phyloP scores from a whole-genome alignment of 2,329 filamentous ascomycete species.

The Aureobasidium sp. region DNA sequence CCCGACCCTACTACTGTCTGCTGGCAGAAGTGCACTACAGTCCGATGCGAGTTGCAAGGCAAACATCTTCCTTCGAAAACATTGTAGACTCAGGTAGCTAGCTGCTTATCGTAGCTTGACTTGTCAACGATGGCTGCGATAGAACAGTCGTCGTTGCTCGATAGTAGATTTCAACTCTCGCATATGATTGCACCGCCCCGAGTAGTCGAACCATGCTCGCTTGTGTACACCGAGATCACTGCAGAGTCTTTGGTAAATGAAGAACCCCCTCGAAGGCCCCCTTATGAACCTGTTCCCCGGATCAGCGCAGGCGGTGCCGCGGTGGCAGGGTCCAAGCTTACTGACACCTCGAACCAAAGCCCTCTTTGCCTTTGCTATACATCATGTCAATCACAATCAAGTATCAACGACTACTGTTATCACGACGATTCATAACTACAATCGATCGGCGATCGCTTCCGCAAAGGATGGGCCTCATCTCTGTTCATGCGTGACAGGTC shows the following conservation, averaged over 20 bases:
- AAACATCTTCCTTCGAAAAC: background rate
- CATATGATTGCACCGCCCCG: conserved; percentile 7
- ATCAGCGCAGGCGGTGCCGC: background rate
- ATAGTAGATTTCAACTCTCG: conserved; percentile 10
- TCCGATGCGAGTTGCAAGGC: background rate
- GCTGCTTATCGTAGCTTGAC: background rate
- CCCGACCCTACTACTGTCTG: background rate
- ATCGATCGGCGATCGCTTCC: conserved; percentile 6
- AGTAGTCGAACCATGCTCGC: conserved; percentile 10
- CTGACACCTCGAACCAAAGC: background rate
- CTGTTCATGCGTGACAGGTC: conserved; percentile 5
- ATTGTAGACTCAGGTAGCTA: background rate
- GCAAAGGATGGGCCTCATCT: background rate
- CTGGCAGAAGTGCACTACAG: background rate
- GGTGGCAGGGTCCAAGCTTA: background rate
- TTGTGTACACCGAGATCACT: background rate
- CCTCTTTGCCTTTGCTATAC: background rate
- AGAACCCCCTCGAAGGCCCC: background rate
- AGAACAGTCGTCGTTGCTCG: background rate
- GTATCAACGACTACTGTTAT: background rate
- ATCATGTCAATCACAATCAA: conserved; percentile 10
- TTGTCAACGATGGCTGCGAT: conserved; percentile 1
- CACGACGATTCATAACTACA: background rate
- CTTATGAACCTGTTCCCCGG: background rate
- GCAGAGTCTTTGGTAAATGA: background rate